Conservation (phyloP, 805 yeast genomes). For the Yarrowia phangngaensis region DNA sequence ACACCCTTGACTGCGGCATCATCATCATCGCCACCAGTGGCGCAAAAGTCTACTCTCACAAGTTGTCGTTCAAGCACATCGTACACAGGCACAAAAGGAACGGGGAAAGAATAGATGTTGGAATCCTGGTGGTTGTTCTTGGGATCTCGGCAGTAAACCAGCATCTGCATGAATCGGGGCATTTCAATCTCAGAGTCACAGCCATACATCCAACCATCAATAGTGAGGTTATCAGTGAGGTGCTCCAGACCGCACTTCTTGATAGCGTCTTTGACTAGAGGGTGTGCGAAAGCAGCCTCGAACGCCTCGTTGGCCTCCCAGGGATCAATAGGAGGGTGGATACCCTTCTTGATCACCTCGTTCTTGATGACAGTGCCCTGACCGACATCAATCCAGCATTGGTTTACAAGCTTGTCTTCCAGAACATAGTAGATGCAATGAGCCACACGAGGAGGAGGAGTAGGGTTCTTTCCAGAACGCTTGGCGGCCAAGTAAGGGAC, state of each 20-base stretch:
- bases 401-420: constrained; percentile 50
- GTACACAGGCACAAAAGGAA: constrained; percentile 72
- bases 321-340: constrained; percentile 67
- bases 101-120: constrained; percentile 55
- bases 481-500: constrained; percentile 64
- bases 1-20: constrained; percentile 46
- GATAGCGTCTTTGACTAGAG: constrained; percentile 58
- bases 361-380: constrained; percentile 59
- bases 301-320: constrained; percentile 59
- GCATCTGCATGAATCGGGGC: constrained; percentile 55
- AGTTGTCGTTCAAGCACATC: constrained; percentile 58
- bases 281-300: constrained; percentile 49
- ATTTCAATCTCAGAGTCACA: constrained; percentile 53
- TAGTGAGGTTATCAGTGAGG: constrained; percentile 43
- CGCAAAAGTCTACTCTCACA: constrained; percentile 69
- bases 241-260: constrained; percentile 51
- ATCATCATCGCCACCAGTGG: constrained; percentile 65
- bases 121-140: constrained; percentile 43
- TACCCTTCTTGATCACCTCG: constrained; percentile 54
- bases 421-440: constrained; percentile 64
- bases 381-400: constrained; percentile 66
- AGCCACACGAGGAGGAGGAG: constrained; percentile 65
- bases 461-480: constrained; percentile 45
- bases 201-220: constrained; percentile 86
- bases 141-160: constrained; percentile 71